Evolutionary conservation across 2,329 filamentous ascomycete genomes (phyloP), one percentile per base, ranked within the genome.

Genomic region (Penicillium sp.): DNA sequence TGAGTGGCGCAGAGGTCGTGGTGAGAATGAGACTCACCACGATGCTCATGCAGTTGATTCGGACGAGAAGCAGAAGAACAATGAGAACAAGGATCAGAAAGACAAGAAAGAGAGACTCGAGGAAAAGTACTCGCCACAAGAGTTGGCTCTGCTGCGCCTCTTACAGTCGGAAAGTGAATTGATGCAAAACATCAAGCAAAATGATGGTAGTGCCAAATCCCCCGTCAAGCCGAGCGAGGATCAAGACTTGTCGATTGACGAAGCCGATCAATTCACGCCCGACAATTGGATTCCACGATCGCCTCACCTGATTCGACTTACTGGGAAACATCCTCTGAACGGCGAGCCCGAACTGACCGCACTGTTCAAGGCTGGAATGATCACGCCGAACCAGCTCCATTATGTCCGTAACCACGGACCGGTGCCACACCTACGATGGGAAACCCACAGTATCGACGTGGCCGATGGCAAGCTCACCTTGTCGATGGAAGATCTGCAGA

Each of bases 261-360:
- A 77, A 53, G 63, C 66, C 3, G 77, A 80, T 50, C 74, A 78
- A 37, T 75, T 75, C 52, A 72, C 71, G 2, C 76, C 76, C 0
- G 76, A 80, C 57, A 79, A 77, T 49, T 79, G 76, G 77, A 64
- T 80, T 2, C 76, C 76, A 3, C 69, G 76, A 7, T 71, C 67
- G 1, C 61, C 64, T 0, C 57, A 74, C 26, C 65, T 80, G 4
- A 73, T 78, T 33, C 72, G 77, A 0, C 54, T 76, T 13, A 79
- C 76, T 0, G 76, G 76, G 4, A 77, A 77, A 39, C 76, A 79
- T 56, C 76, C 76, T 0, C 51, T 80, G 47, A 80, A 80, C 47
- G 73, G 69, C 3, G 77, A 80, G 56, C 60, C 74, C 0, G 51
- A 68, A 0, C 64, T 79, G 1, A 60, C 60, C 1, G 57, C 59